Conservation (phyloP, 768 basidiomycete genomes). For the Phlebiopsis flavidoalba region DNA sequence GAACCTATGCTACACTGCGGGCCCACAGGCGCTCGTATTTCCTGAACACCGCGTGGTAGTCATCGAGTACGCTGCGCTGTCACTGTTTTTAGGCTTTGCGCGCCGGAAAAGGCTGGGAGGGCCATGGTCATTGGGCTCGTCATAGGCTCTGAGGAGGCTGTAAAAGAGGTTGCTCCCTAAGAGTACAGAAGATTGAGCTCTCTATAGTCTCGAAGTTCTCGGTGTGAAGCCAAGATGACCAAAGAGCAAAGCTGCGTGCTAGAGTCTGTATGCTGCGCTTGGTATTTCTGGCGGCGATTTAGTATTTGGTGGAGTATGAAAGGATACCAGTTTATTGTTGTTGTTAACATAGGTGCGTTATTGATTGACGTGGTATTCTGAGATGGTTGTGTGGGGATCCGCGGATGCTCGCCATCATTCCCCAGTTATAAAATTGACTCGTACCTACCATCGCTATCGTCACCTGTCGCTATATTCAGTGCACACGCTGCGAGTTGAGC, state of each 20-base stretch:
- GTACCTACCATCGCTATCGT: not conserved
- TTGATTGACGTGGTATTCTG: too few relatives aligned
- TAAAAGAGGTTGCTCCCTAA: slow-evolving; percentile 62
- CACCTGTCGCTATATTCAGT: slow-evolving; percentile 1
- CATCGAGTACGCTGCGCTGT: slow-evolving; percentile 80
- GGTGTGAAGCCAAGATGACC: too few relatives aligned
- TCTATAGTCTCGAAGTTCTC: slow-evolving; percentile 12
- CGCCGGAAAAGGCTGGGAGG: slow-evolving; percentile 84
- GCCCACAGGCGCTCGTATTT: slow-evolving; percentile 80
- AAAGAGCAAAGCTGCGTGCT: slow-evolving; percentile 54
- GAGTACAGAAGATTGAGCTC: slow-evolving; percentile 71
- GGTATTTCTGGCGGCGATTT: slow-evolving; percentile 98
- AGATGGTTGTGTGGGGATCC: slow-evolving; percentile 52
- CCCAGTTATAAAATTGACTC: slow-evolving; percentile 24
- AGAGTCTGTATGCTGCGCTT: slow-evolving; percentile 90
- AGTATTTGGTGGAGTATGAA: slow-evolving; percentile 99
- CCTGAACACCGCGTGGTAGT: slow-evolving; percentile 77
- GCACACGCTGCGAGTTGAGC: slow-evolving; percentile 26
- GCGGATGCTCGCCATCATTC: slow-evolving; percentile 98
- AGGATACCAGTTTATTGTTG: slow-evolving; percentile 96
- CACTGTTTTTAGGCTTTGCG: slow-evolving; percentile 90
- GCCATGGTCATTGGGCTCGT: slow-evolving; percentile 76
- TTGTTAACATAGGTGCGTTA: slow-evolving; percentile 85
- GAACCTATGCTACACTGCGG: slow-evolving; percentile 55
- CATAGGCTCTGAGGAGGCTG: slow-evolving; percentile 62